Conservation (phyloP, 768 basidiomycete species). For the Trametes cinnabarina region DNA sequence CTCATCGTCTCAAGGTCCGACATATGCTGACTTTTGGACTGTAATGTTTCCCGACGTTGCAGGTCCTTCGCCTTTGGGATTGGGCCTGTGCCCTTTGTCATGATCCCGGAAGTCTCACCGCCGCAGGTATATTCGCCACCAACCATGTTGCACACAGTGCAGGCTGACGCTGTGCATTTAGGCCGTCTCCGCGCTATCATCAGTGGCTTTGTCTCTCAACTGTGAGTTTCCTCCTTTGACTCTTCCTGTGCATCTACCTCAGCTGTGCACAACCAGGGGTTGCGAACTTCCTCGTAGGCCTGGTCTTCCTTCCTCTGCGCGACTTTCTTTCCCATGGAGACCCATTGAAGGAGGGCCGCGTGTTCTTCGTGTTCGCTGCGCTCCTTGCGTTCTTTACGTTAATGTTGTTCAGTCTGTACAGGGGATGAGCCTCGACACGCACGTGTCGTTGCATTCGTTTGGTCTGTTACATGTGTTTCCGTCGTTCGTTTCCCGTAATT, state of each 20-base stretch:
- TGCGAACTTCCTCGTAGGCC: conserved; percentile 79
- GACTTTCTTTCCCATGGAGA: conserved; percentile 65
- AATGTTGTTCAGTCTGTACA: conserved; percentile 30
- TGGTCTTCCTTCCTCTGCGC: conserved; percentile 82
- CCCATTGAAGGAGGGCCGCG: conserved; percentile 68
- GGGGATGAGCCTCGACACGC: conserved; percentile 22
- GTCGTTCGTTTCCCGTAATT: too few species aligned
- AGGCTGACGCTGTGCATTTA: conserved; percentile 27
- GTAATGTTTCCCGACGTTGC: not conserved
- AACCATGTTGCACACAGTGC: too few species aligned
- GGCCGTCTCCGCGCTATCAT: conserved; percentile 81
- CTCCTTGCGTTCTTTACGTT: conserved; percentile 41
- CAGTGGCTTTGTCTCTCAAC: conserved; percentile 69
- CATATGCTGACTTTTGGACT: not conserved
- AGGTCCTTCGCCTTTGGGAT: conserved; percentile 89
- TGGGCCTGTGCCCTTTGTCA: conserved; percentile 90
- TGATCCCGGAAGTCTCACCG: conserved; percentile 88
- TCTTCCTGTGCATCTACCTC: not conserved
- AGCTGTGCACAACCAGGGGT: conserved; percentile 54
- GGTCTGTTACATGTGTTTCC: not conserved
- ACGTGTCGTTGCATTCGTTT: not conserved
- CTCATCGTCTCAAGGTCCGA: not conserved
- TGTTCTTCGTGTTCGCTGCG: conserved; percentile 82
- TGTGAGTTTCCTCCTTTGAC: conserved; percentile 42
- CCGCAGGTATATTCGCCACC: conserved; percentile 56